Conservation (phyloP, 1,139 yeast genomes). For the Schwanniomyces etchellsii region DNA sequence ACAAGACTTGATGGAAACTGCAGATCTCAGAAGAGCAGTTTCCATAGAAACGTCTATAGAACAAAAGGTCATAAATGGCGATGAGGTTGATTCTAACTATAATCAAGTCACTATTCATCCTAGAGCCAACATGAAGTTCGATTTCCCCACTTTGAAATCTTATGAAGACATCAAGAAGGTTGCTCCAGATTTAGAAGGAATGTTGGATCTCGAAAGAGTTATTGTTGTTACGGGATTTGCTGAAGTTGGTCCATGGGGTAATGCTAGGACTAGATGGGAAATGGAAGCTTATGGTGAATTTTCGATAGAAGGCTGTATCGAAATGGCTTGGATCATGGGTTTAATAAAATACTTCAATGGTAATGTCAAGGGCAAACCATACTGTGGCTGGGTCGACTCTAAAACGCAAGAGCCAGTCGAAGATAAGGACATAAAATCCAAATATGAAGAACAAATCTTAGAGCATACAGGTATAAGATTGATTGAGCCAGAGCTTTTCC, state of each 20-base stretch:
- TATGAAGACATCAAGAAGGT: conserved; percentile 66
- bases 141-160: conserved; percentile 82
- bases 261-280: conserved; percentile 98
- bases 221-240: conserved; percentile 95
- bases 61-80: conserved; percentile 89
- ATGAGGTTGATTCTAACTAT: conserved; percentile 81
- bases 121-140: conserved; percentile 90
- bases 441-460: conserved; percentile 82
- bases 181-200: conserved; percentile 79
- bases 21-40: conserved; percentile 94
- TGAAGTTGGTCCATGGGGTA: conserved; percentile 99
- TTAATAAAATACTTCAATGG: conserved; percentile 92
- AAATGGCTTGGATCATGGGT: conserved; percentile 99
- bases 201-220: conserved; percentile 86
- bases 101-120: conserved; percentile 74
- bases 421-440: conserved; percentile 86
- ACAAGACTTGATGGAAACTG: conserved; percentile 72
- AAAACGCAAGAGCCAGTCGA: conserved; percentile 91
- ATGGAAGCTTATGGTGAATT: conserved; percentile 95
- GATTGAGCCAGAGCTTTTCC: conserved; percentile 90
- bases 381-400: conserved; percentile 96
- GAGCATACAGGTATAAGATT: conserved; percentile 95
- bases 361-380: conserved; percentile 79
- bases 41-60: conserved; percentile 90
- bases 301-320: conserved; percentile 97